A percentile compares a stretch with the other conserved stretches of the same genome.
These are phyloP conservation scores for Ilyonectria robusta DNA, from an alignment of 2,329 filamentous ascomycete species.

Conservation along the genomic window DNA sequence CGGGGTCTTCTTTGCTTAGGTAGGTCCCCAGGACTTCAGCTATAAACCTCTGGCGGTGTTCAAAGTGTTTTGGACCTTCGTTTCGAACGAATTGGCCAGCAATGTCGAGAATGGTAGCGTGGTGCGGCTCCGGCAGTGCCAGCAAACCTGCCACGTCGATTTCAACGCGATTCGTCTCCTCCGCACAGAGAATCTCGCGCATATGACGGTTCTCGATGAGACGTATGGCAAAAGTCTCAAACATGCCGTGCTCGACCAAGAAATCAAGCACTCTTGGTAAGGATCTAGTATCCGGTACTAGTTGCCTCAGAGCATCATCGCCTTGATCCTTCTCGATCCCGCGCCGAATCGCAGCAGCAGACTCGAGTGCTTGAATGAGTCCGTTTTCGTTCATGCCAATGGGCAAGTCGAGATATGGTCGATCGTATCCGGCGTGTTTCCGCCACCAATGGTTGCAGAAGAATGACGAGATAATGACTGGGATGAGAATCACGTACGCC, in stretches of 20 bases:
- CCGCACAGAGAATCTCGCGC: not conserved
- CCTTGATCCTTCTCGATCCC: conserved; percentile 17
- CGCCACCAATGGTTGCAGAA: conserved; percentile 66
- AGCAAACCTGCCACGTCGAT: conserved; percentile 13
- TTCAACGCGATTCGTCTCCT: not conserved
- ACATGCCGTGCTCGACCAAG: conserved; percentile 35
- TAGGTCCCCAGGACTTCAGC: conserved; percentile 36
- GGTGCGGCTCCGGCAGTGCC: conserved; percentile 17
- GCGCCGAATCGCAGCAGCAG: conserved; percentile 27
- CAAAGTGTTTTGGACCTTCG: conserved; percentile 23
- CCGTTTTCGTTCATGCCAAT: not conserved
- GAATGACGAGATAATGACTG: conserved; percentile 62
- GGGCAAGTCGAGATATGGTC: conserved; percentile 28
- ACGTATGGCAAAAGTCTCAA: conserved; percentile 34
- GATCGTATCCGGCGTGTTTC: conserved; percentile 59
- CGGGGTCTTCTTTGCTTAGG: not conserved
- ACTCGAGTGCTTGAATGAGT: conserved; percentile 30
- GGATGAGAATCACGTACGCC: conserved; percentile 66
- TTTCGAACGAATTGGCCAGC: conserved; percentile 25
- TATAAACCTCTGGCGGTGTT: conserved; percentile 37
- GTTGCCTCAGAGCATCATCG: not conserved
- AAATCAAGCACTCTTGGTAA: conserved; percentile 24
- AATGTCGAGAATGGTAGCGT: conserved; percentile 12
- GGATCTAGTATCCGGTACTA: conserved; percentile 11
- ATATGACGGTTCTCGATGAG: conserved; percentile 20